Evolutionary conservation across 306 rosid genomes (phyloP).

Genomic region (Casuarina cunninghamiana): DNA sequence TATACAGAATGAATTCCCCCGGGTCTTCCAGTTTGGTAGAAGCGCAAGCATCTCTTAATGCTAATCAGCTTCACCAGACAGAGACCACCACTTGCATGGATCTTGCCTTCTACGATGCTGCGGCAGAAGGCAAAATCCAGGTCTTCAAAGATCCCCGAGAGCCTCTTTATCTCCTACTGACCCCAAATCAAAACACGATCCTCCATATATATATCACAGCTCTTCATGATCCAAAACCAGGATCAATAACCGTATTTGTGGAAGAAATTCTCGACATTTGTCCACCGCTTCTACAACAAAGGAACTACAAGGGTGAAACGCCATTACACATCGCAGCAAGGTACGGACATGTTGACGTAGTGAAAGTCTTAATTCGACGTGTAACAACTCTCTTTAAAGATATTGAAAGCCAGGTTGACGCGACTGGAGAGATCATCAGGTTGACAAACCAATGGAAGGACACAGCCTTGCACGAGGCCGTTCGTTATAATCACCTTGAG

Average conservation of each 20-base stretch:
- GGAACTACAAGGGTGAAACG: constrained; percentile 4
- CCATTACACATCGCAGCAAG: constrained; percentile 12
- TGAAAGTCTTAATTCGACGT: background rate
- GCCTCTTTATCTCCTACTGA: too few species aligned
- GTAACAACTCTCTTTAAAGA: background rate
- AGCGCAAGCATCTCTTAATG: too few species aligned
- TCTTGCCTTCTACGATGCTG: too few species aligned
- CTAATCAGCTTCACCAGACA: too few species aligned
- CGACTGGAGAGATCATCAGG: background rate
- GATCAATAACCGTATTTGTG: too few species aligned
- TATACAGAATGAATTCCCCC: background rate
- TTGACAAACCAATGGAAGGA: background rate
- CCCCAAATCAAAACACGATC: too few species aligned
- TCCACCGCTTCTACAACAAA: background rate
- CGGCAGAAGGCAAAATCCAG: too few species aligned
- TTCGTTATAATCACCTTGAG: background rate
- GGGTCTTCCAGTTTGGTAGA: background rate
- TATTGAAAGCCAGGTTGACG: too few species aligned
- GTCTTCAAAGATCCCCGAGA: too few species aligned
- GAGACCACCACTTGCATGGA: too few species aligned
- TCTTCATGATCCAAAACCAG: too few species aligned
- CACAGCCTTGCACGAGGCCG: constrained; percentile 20
- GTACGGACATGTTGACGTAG: background rate
- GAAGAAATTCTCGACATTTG: background rate
- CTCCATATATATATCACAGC: too few species aligned